Percentiles rank a stretch among this genome's conserved stretches.
These are phyloP conservation scores for Colletotrichum brevisporum DNA, from an alignment of 2,329 filamentous ascomycete genomes.

Conservation along the genomic window DNA sequence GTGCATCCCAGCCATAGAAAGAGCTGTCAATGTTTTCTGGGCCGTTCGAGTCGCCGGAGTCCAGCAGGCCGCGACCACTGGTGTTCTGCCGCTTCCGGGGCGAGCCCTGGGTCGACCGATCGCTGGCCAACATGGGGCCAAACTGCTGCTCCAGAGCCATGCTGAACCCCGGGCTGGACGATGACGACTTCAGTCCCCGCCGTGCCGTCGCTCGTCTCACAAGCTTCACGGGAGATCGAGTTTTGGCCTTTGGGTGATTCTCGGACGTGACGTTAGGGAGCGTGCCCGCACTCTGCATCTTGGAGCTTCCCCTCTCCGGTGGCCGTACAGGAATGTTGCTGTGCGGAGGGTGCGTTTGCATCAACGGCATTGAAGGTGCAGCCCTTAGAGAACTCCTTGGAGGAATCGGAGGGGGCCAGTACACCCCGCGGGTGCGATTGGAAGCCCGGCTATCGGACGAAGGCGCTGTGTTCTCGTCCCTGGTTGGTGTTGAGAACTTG, in stretches of 20 bases:
- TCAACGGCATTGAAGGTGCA: slow-evolving; percentile 28
- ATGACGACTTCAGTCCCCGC: slow-evolving; percentile 7
- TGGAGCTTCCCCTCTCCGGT: background rate
- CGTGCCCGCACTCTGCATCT: slow-evolving; percentile 10
- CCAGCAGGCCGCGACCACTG: background rate
- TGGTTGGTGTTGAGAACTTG: background rate
- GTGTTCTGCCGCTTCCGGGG: background rate
- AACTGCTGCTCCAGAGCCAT: slow-evolving; percentile 22
- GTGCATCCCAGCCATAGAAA: slow-evolving; percentile 46
- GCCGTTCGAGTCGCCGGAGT: slow-evolving; percentile 11
- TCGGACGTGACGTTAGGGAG: slow-evolving; percentile 5
- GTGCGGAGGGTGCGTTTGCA: slow-evolving; percentile 11
- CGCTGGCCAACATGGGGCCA: slow-evolving; percentile 4
- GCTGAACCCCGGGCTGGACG: slow-evolving; percentile 31
- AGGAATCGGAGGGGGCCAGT: slow-evolving; percentile 31
- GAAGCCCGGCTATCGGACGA: slow-evolving; percentile 7
- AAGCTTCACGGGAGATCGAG: slow-evolving; percentile 34
- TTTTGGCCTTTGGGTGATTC: background rate
- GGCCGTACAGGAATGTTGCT: slow-evolving; percentile 23
- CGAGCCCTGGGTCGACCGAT: slow-evolving; percentile 6
- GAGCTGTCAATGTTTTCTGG: background rate
- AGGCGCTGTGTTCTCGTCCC: slow-evolving; percentile 32
- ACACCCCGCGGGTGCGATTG: background rate
- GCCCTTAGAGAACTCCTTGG: slow-evolving; percentile 30
- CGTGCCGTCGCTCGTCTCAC: slow-evolving; percentile 11